Evolutionary conservation across 1,139 yeast species (phyloP), one percentile per base, ranked within the genome.

Genomic region (Wickerhamiella pararugosa): DNA sequence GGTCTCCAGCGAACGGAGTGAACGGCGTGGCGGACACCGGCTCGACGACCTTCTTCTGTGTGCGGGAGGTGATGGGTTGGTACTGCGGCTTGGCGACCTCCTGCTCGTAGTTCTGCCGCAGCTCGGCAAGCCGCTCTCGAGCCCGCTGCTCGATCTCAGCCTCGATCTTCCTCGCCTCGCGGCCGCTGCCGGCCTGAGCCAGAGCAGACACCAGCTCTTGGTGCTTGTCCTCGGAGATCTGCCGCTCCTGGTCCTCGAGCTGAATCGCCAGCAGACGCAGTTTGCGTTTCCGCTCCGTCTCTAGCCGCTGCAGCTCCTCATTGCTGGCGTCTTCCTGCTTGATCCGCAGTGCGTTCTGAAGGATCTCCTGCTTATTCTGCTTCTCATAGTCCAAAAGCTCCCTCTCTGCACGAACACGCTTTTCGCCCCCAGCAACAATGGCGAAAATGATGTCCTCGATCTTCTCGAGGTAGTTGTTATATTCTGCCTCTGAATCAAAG

Each of bases 1-100:
- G 70, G 62, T 90, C 97, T 40, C 97, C 97, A 54, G 76, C 76
- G 62, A 90, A 87, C 8, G 98, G 97, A 2, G 97, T 86, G 59
- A 87, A 90, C 27, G 97, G 97, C 3, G 73, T 65, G 70, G 65
- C 45, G 60, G 66, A 44, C 30, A 42, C 43, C 8, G 41, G 41
- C 38, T 29, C 31, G 34, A 11, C 39, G 28, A 25, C 29, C 21
- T 34, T 35, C 25, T 21, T 21, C 27, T 26, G 25, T 29, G 36
- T 29, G 32, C 41, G 29, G n/a, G 36, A 15, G 27, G 29, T 29
- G 32, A 38, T 37, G 29, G 28, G 38, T 25, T 42, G 41, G 27
- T 39, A 41, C 43, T 41, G 37, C 5, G 50, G 31, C 33, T 47
- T 36, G 26, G n/a, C 70, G 47, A 79, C 73, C 40, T 82, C 68